Percentiles rank a stretch among this genome's conserved stretches.
phyloP scores from a whole-genome alignment of 163 green algal genomes.

The Prototheca stagnorum region DNA sequence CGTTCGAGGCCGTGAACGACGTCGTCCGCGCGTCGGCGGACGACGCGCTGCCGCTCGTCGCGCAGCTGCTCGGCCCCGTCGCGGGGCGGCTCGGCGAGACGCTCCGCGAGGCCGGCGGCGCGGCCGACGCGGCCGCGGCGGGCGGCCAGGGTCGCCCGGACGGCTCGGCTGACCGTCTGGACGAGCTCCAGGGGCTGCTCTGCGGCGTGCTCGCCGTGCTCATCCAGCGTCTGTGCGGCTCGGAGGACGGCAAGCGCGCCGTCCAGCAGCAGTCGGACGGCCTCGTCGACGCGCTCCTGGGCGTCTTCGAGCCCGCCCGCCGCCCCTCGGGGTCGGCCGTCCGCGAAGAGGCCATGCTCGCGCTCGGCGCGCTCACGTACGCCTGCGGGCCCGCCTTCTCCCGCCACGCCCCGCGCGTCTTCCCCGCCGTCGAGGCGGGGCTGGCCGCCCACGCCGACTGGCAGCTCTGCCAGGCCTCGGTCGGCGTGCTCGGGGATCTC shows the following conservation, averaged over 20 bases:
- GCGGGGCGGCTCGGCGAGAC: slow-evolving; percentile 55
- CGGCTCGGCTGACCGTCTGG: too few species aligned
- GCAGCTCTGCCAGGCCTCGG: slow-evolving; percentile 72
- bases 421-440: slow-evolving; percentile 64
- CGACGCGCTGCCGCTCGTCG: slow-evolving; percentile 64
- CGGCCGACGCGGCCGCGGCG: slow-evolving; percentile 16
- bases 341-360: slow-evolving; percentile 91
- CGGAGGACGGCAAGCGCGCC: slow-evolving; percentile 42
- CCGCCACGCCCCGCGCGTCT: slow-evolving; percentile 77
- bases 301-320: slow-evolving; percentile 45
- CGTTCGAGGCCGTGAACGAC: slow-evolving; percentile 95
- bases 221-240: slow-evolving; percentile 63
- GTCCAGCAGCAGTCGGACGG: slow-evolving; percentile 61
- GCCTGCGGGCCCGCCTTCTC: slow-evolving; percentile 52
- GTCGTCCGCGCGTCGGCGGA: slow-evolving; percentile 55
- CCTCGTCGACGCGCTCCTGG: slow-evolving; percentile 43
- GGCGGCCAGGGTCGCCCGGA: too few species aligned
- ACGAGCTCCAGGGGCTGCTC: slow-evolving; percentile 29
- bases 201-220: slow-evolving; percentile 55
- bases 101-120: slow-evolving; percentile 5
- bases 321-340: slow-evolving; percentile 42
- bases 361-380: slow-evolving; percentile 78
- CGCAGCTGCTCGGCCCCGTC: slow-evolving; percentile 68
- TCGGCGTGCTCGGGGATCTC: slow-evolving; percentile 85
- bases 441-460: slow-evolving; percentile 61